Percentiles rank a stretch among this genome's conserved stretches.
Conservation (phyloP, 106 monocot species). For the Agapanthus africanus region DNA sequence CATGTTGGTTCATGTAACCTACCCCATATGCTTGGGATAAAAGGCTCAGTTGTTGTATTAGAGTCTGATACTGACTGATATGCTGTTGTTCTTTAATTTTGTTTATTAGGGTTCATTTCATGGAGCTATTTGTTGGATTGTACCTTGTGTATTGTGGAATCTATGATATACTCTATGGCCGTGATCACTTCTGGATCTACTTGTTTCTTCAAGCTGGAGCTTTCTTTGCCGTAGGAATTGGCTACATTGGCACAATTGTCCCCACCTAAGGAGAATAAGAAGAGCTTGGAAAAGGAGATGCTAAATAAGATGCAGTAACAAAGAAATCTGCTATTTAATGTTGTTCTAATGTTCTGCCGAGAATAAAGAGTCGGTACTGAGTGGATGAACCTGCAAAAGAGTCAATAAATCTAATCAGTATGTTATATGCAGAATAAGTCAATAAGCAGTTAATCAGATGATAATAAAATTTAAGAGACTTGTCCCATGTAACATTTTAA, state of each 20-base stretch:
- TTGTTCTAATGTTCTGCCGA: neutral
- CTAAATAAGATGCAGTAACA: neutral
- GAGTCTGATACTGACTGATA: neutral
- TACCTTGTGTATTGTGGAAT: slow-evolving; percentile 40
- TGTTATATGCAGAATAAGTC: neutral
- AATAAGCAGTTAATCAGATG: neutral
- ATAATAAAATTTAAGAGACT: neutral
- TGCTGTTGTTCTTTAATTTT: neutral
- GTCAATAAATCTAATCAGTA: neutral
- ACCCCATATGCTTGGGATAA: too few relatives aligned
- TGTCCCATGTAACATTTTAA: too few relatives aligned
- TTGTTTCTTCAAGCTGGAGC: slow-evolving; percentile 39
- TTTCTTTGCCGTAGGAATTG: slow-evolving; percentile 49
- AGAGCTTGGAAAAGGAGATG: neutral
- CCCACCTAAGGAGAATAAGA: slow-evolving; percentile 12
- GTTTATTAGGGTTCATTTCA: slow-evolving; percentile 23
- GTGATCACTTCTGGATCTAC: slow-evolving; percentile 50
- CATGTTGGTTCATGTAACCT: too few relatives aligned
- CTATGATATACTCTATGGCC: slow-evolving; percentile 29
- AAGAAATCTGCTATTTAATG: too few relatives aligned
- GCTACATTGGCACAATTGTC: slow-evolving; percentile 39
- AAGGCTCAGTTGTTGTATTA: too few relatives aligned
- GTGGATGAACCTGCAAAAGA: neutral
- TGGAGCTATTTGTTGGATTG: slow-evolving; percentile 43
- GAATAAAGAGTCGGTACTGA: neutral